A percentile compares a stretch with the other conserved stretches of the same genome.
These are phyloP conservation scores for Alternaria infectoria DNA, from an alignment of 2,329 filamentous ascomycete genomes.

Conservation along the genomic window DNA sequence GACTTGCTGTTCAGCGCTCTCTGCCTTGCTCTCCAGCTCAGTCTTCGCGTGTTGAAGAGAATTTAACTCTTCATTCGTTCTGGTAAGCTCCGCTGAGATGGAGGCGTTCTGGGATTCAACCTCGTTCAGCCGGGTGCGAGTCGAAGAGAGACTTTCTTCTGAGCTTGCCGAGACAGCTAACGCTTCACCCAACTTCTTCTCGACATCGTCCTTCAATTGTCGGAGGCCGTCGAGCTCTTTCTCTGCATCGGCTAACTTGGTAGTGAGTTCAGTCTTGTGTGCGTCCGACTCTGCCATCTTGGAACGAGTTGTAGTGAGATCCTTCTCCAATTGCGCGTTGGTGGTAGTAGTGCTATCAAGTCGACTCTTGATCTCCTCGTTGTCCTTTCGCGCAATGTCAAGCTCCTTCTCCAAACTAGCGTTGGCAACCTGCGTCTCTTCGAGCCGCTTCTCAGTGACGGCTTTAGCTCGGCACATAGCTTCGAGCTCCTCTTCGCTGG, in stretches of 20 bases:
- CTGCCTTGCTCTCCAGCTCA: slow-evolving; percentile 17
- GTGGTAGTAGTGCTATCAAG: slow-evolving; percentile 8
- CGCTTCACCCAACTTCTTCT: slow-evolving; percentile 14
- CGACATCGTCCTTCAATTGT: slow-evolving; percentile 17
- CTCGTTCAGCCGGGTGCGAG: slow-evolving; percentile 14
- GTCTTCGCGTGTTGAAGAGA: slow-evolving; percentile 18
- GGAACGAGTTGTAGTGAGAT: slow-evolving; percentile 20
- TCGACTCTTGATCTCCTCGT: slow-evolving; percentile 13
- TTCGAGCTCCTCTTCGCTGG: slow-evolving; percentile 25
- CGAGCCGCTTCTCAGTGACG: slow-evolving; percentile 22
- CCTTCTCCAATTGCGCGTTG: slow-evolving; percentile 24
- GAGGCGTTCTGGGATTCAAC: slow-evolving; percentile 13
- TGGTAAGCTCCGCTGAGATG: slow-evolving; percentile 1
- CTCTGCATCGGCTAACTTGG: slow-evolving; percentile 10
- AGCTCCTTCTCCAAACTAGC: slow-evolving; percentile 29
- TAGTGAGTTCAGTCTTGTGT: slow-evolving; percentile 19
- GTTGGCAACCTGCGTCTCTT: slow-evolving; percentile 18
- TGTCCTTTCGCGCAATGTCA: slow-evolving; percentile 13
- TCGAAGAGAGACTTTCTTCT: slow-evolving; percentile 14
- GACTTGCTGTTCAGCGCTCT: slow-evolving; percentile 9
- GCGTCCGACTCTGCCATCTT: slow-evolving; percentile 15
- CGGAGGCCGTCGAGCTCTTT: slow-evolving; percentile 23
- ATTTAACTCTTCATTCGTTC: slow-evolving; percentile 13
- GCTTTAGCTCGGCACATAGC: slow-evolving; percentile 19
- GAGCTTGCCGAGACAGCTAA: not conserved